phyloP scores from a whole-genome alignment of 176 grass and related monocot species.

The Bromus sterilis region DNA sequence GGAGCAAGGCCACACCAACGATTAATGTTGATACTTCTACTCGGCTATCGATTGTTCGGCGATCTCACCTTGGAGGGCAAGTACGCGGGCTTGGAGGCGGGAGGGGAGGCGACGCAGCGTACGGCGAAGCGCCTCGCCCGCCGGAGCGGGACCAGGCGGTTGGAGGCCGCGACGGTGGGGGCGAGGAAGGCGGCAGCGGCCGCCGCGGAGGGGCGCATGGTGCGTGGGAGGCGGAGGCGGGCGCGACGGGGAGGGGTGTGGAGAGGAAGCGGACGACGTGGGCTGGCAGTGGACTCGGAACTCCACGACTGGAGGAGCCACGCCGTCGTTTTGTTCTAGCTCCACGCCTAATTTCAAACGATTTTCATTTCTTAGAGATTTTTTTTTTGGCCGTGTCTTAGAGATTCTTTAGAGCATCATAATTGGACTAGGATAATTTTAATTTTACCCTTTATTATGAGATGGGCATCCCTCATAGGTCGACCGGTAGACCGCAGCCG shows the following conservation, averaged over 20 bases:
- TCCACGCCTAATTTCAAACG: too few species aligned
- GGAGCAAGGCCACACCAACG: background rate
- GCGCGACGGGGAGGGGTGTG: background rate
- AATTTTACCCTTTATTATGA: too few species aligned
- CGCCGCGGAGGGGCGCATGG: slow-evolving; percentile 31
- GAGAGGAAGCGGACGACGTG: slow-evolving; percentile 28
- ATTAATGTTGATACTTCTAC: background rate
- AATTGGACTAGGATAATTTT: too few species aligned
- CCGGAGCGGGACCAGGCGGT: slow-evolving; percentile 5
- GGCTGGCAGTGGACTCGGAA: background rate
- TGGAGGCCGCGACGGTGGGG: slow-evolving; percentile 7
- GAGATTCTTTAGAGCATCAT: too few species aligned
- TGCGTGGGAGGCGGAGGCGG: background rate
- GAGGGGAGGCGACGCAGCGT: slow-evolving; percentile 60
- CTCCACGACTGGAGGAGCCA: background rate
- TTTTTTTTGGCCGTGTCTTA: background rate
- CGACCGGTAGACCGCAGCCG: too few species aligned
- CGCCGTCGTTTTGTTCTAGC: background rate
- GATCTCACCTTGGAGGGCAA: slow-evolving; percentile 62
- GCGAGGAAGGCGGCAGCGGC: slow-evolving; percentile 18
- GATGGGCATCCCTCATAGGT: too few species aligned
- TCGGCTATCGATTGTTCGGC: background rate
- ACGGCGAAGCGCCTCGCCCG: slow-evolving; percentile 29
- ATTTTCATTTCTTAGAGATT: too few species aligned
- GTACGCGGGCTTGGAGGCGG: slow-evolving; percentile 21